Conservation (phyloP, 345 rosid genomes). For the Rhodamnia argentea region DNA sequence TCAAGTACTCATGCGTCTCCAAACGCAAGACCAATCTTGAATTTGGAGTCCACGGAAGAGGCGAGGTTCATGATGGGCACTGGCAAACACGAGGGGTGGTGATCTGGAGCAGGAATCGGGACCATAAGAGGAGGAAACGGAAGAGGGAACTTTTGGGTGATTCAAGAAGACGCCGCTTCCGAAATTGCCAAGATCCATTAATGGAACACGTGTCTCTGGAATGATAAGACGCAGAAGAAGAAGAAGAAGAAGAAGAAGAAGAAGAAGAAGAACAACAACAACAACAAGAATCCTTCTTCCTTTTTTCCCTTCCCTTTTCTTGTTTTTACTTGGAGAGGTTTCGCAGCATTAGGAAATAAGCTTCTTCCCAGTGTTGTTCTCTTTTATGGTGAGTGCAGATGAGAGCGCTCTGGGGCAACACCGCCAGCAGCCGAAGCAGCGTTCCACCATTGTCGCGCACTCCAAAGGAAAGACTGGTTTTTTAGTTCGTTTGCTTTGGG, state of each 20-base stretch:
- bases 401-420: background rate
- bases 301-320: background rate
- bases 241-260: background rate
- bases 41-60: background rate
- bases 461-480: background rate
- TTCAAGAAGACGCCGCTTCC: slow-evolving; percentile 8
- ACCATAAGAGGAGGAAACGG: background rate
- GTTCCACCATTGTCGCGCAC: background rate
- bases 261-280: too few species aligned
- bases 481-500: background rate
- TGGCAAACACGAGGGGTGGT: background rate
- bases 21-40: background rate
- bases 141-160: slow-evolving; percentile 4
- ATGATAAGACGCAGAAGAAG: background rate
- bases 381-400: background rate
- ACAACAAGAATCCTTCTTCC: background rate
- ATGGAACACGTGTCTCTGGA: background rate
- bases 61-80: background rate
- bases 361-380: background rate
- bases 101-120: background rate
- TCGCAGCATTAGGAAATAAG: background rate
- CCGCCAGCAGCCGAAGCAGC: background rate
- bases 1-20: background rate
- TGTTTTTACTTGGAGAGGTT: background rate
- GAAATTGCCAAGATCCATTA: slow-evolving; percentile 46